These are phyloP conservation scores for Sclerotinia glacialis DNA, from an alignment of 2,329 filamentous ascomycete genomes.

Conservation along the genomic window DNA sequence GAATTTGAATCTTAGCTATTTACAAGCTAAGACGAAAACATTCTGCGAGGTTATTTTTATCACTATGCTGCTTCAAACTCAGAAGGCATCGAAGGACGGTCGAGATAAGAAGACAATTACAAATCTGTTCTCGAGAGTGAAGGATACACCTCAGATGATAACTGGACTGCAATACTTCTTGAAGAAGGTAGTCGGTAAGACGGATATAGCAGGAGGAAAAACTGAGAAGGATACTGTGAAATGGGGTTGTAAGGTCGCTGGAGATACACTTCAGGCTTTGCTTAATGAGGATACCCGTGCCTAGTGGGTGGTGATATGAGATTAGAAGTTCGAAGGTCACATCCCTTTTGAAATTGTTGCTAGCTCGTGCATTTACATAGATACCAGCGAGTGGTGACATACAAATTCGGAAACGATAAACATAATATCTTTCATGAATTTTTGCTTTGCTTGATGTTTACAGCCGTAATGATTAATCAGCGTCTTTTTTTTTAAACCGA, in stretches of 20 bases:
- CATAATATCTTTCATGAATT: background rate
- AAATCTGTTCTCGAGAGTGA: slow-evolving; percentile 63
- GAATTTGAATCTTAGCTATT: slow-evolving; percentile 72
- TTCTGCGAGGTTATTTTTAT: slow-evolving; percentile 82
- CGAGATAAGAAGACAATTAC: slow-evolving; percentile 58
- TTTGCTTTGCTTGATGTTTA: background rate
- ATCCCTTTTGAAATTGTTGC: background rate
- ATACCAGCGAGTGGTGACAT: background rate
- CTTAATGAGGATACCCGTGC: slow-evolving; percentile 18
- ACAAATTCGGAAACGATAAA: background rate
- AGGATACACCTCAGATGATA: slow-evolving; percentile 64
- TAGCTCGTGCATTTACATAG: background rate
- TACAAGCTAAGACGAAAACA: slow-evolving; percentile 71
- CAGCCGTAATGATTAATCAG: background rate
- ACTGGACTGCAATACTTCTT: slow-evolving; percentile 78
- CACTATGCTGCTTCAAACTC: slow-evolving; percentile 67
- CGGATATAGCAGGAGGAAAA: slow-evolving; percentile 51
- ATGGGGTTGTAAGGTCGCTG: slow-evolving; percentile 48
- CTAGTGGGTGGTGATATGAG: background rate
- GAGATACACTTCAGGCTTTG: slow-evolving; percentile 37
- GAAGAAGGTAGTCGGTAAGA: slow-evolving; percentile 68
- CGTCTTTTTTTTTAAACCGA: background rate
- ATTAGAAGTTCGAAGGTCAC: background rate
- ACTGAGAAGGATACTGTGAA: slow-evolving; percentile 49
- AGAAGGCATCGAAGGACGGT: slow-evolving; percentile 47